Conservation (phyloP, 2,329 filamentous ascomycete species). For the Cryphonectria carpinicola region DNA sequence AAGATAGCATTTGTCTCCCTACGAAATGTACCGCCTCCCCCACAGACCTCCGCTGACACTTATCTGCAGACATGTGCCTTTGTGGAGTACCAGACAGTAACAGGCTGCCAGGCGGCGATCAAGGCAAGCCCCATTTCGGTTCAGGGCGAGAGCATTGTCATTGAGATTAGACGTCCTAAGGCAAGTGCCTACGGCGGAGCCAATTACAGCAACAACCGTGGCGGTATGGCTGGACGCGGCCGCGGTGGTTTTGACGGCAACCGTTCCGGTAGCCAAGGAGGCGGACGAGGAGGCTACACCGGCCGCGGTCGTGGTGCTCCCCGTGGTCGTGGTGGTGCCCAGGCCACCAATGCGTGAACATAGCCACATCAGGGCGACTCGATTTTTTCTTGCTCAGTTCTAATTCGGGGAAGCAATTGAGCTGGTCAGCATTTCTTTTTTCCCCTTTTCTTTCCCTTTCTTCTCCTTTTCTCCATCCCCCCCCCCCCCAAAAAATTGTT, state of each 20-base stretch:
- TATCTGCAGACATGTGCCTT: conserved; percentile 85
- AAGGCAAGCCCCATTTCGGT: conserved; percentile 85
- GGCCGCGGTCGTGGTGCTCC: conserved; percentile 61
- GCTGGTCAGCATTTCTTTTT: conserved; percentile 17
- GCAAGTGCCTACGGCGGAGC: conserved; percentile 70
- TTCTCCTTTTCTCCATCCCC: neutral
- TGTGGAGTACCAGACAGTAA: conserved; percentile 83
- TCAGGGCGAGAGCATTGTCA: conserved; percentile 78
- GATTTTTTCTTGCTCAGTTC: conserved; percentile 10
- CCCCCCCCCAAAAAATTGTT: conserved; percentile 27
- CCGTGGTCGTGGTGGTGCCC: conserved; percentile 64
- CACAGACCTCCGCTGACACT: conserved; percentile 34
- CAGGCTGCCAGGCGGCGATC: conserved; percentile 82
- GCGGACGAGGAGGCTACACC: conserved; percentile 71
- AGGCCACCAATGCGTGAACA: conserved; percentile 55
- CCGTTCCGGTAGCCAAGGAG: conserved; percentile 63
- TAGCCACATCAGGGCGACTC: conserved; percentile 11
- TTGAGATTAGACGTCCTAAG: conserved; percentile 88
- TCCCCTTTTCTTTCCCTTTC: neutral
- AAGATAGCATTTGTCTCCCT: conserved; percentile 33
- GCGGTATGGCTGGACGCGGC: conserved; percentile 63
- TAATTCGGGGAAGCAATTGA: conserved; percentile 7
- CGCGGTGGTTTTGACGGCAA: conserved; percentile 67
- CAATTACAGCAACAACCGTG: conserved; percentile 66
- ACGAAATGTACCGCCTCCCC: neutral